Conservation (phyloP, 176 grass and related monocot species). For the Oryza brachyantha region DNA sequence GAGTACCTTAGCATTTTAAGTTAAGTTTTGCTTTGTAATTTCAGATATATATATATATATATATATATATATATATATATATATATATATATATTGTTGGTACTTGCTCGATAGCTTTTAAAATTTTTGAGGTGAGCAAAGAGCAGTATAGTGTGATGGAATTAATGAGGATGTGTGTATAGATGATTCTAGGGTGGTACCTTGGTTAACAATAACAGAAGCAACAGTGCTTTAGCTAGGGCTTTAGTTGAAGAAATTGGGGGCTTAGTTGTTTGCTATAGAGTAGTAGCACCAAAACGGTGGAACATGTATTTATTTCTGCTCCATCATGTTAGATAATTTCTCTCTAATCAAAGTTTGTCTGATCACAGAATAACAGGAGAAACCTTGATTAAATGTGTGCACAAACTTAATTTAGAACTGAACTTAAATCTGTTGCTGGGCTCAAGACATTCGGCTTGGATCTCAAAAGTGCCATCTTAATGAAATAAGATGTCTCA, state of each 20-base stretch:
- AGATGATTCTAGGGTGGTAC: not conserved
- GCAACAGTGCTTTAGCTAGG: not conserved
- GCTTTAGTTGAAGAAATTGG: not conserved
- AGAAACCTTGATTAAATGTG: not conserved
- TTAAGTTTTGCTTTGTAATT: slow-evolving; percentile 24
- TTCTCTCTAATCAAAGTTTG: not conserved
- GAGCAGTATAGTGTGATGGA: slow-evolving; percentile 5
- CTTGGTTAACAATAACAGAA: not conserved
- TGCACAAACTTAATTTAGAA: not conserved
- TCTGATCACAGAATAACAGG: not conserved
- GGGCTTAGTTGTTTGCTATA: not conserved
- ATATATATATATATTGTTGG: not conserved
- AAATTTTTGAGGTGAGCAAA: slow-evolving; percentile 9
- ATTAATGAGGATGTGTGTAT: not conserved
- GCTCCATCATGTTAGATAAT: not conserved
- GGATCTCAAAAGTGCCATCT: not conserved
- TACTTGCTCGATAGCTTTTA: not conserved
- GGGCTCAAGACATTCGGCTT: not conserved
- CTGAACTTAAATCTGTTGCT: not conserved
- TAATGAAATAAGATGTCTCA: not conserved
- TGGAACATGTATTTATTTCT: not conserved
- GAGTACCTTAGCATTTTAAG: not conserved
- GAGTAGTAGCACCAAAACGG: not conserved
- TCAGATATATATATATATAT: not conserved
- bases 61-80: not conserved